A percentile compares a stretch with the other conserved stretches of the same genome.
These are phyloP conservation scores for Osmanthus fragrans DNA, from an alignment of 257 asterid species.

Conservation along the genomic window DNA sequence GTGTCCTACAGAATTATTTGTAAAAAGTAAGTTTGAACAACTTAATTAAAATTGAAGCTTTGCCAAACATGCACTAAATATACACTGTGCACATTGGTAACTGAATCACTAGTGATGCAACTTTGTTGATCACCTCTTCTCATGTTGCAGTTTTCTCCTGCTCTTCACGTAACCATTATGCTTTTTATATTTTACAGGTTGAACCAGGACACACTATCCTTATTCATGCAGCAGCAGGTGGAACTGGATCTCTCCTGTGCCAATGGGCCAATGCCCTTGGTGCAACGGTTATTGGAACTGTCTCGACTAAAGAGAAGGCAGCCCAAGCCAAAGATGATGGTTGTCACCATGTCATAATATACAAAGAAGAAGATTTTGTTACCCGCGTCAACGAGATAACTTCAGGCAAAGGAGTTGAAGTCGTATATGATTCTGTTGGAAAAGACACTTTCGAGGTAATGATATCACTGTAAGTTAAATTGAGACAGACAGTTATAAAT, in stretches of 20 bases:
- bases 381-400: conserved; percentile 84
- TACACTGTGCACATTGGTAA: neutral
- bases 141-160: neutral
- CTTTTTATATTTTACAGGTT: conserved; percentile 45
- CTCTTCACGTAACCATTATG: neutral
- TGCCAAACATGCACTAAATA: too few species aligned
- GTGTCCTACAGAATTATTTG: too few species aligned
- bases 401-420: conserved; percentile 91
- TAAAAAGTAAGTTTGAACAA: too few species aligned
- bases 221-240: conserved; percentile 98
- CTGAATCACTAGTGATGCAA: neutral
- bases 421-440: conserved; percentile 97
- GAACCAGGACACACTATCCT: conserved; percentile 84
- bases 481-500: too few species aligned
- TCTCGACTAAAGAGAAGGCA: conserved; percentile 86
- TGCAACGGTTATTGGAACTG: conserved; percentile 96
- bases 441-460: conserved; percentile 93
- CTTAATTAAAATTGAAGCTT: too few species aligned
- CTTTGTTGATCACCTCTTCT: neutral
- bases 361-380: conserved; percentile 85
- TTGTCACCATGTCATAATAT: conserved; percentile 78
- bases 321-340: conserved; percentile 93
- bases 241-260: conserved; percentile 90
- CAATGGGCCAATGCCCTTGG: conserved; percentile 97
- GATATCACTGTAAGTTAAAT: too few species aligned